Evolutionary conservation across 2,329 filamentous ascomycete species (phyloP).

Genomic region (Ophiostoma ips): DNA sequence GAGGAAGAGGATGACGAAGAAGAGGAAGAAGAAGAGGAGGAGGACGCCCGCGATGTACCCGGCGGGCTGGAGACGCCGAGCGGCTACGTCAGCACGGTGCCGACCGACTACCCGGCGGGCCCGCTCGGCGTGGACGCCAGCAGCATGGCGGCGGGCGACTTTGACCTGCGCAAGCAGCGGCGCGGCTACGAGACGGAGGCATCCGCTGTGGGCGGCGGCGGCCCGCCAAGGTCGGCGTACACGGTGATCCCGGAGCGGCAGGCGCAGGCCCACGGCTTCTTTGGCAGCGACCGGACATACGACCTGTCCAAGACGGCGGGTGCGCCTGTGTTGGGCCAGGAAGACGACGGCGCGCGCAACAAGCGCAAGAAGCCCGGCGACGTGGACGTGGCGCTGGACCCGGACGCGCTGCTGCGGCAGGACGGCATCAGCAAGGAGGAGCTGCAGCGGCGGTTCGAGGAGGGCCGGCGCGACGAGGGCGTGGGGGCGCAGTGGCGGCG

Average conservation of each 20-base stretch:
- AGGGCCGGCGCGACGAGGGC: conserved; percentile 50
- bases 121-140: conserved; percentile 54
- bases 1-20: conserved; percentile 50
- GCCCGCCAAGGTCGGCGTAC: conserved; percentile 61
- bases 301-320: conserved; percentile 49
- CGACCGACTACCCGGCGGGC: conserved; percentile 61
- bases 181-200: conserved; percentile 84
- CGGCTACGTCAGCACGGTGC: conserved; percentile 65
- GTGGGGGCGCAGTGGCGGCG: conserved; percentile 49
- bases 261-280: conserved; percentile 79
- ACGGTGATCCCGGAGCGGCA: conserved; percentile 82
- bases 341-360: conserved; percentile 59
- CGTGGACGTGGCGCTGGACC: conserved; percentile 81
- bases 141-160: conserved; percentile 66
- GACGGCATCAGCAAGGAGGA: conserved; percentile 78
- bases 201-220: conserved; percentile 31
- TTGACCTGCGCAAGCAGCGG: conserved; percentile 79
- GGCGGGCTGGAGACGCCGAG: conserved; percentile 66
- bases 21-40: conserved; percentile 55
- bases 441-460: conserved; percentile 66
- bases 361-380: conserved; percentile 96
- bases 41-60: conserved; percentile 41
- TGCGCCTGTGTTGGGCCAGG: conserved; percentile 60
- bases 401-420: conserved; percentile 60
- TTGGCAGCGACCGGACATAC: conserved; percentile 87